Percentiles rank a stretch among this genome's conserved stretches.
Evolutionary conservation across 352 stramenopile species (phyloP).

Genomic region (Pythium brassicae): DNA sequence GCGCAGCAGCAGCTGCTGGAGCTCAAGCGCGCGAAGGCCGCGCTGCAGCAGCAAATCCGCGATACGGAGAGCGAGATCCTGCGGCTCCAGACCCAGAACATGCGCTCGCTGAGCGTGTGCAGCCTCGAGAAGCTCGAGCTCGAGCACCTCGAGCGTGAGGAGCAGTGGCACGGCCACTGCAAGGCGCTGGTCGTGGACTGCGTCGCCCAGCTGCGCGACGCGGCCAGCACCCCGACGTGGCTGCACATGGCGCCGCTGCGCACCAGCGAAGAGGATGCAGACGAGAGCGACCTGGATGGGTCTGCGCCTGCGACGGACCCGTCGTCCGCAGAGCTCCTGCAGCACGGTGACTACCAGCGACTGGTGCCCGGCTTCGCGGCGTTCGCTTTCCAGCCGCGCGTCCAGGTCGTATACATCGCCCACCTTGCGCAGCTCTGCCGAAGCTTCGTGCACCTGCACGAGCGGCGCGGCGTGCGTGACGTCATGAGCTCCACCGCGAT

Average conservation of each 20-base stretch:
- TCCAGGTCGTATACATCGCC: constrained; percentile 30
- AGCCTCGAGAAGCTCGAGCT: constrained; percentile 29
- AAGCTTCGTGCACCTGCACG: constrained; percentile 42
- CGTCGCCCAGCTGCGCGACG: constrained; percentile 16
- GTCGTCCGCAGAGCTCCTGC: not conserved
- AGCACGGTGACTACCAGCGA: constrained; percentile 18
- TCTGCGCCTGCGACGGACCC: not conserved
- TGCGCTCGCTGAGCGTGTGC: constrained; percentile 27
- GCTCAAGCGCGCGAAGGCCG: constrained; percentile 16
- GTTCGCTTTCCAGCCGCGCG: constrained; percentile 27
- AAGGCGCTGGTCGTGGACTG: constrained; percentile 34
- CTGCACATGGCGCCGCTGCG: constrained; percentile 12
- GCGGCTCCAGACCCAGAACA: constrained; percentile 33
- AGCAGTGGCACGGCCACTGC: constrained; percentile 41
- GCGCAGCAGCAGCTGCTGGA: constrained; percentile 17
- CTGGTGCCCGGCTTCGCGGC: constrained; percentile 23
- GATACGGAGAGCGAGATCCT: constrained; percentile 29
- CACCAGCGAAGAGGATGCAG: not conserved
- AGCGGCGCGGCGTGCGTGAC: constrained; percentile 27
- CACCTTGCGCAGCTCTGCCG: constrained; percentile 34
- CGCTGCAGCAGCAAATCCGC: constrained; percentile 19
- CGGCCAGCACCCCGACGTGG: constrained; percentile 24
- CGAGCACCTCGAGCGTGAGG: constrained; percentile 28
- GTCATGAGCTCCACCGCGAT: constrained; percentile 27
- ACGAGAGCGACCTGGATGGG: not conserved